Evolutionary conservation across 1,139 yeast species (phyloP).

Genomic region (Kodamaea fungicola): DNA sequence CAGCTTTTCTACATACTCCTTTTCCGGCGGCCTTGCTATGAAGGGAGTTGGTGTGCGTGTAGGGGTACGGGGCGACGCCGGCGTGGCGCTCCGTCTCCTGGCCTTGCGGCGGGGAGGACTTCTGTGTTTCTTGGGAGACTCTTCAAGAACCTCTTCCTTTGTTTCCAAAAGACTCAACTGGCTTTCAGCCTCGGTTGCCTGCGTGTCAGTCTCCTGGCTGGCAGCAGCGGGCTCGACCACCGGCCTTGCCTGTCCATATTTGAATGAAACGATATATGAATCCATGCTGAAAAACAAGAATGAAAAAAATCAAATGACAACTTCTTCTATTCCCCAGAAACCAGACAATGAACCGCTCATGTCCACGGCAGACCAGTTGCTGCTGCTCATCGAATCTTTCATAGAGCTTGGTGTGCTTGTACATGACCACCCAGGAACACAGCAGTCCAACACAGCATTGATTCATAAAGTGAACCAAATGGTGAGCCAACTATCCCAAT

Average conservation of each 20-base stretch:
- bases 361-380: constrained; percentile 56
- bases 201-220: too few species aligned
- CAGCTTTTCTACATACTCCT: constrained; percentile 5
- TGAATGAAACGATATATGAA: constrained; percentile 5
- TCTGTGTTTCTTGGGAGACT: constrained; percentile 3
- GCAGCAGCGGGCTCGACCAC: constrained; percentile 1
- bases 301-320: constrained; percentile 29
- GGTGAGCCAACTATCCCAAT: constrained; percentile 33
- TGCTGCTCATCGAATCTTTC: constrained; percentile 74
- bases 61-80: constrained; percentile 8
- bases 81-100: constrained; percentile 3
- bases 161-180: background rate
- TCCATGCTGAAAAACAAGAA: background rate
- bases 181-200: background rate
- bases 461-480: constrained; percentile 41
- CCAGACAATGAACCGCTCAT: constrained; percentile 42
- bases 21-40: background rate
- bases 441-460: constrained; percentile 43
- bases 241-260: constrained; percentile 7
- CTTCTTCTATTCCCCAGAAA: constrained; percentile 25
- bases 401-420: constrained; percentile 87
- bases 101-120: constrained; percentile 1
- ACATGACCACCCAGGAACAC: constrained; percentile 89
- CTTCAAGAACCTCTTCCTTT: background rate
- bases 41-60: constrained; percentile 3